Evolutionary conservation across 2,329 filamentous ascomycete genomes (phyloP).

Genomic region (Phaeosphaeriaceae sp.): DNA sequence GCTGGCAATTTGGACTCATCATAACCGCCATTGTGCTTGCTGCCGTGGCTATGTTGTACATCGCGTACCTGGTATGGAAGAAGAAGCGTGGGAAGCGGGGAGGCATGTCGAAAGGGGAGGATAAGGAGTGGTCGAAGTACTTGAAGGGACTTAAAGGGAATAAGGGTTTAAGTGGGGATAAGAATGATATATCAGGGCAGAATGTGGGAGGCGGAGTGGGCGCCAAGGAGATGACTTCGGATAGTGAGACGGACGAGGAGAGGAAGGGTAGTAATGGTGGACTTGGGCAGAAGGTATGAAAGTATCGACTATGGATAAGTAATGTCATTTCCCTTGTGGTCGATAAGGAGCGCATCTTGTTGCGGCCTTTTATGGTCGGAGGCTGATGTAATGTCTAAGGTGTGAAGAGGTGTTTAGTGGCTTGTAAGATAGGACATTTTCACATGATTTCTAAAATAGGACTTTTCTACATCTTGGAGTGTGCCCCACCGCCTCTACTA

Average conservation of each 20-base stretch:
- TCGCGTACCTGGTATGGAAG: not conserved
- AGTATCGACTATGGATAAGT: not conserved
- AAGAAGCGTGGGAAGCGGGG: not conserved
- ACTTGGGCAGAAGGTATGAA: not conserved
- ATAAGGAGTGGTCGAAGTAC: too few species aligned
- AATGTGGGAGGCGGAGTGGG: too few species aligned
- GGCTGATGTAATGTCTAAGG: not conserved
- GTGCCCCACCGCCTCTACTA: too few species aligned
- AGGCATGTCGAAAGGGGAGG: not conserved
- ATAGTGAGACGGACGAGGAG: not conserved
- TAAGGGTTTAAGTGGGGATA: too few species aligned
- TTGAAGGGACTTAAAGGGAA: too few species aligned
- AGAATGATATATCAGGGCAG: too few species aligned
- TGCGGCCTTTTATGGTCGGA: not conserved
- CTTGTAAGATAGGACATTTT: too few species aligned
- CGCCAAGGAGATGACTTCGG: too few species aligned
- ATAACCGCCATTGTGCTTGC: conserved; percentile 38
- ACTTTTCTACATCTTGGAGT: too few species aligned
- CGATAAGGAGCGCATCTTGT: not conserved
- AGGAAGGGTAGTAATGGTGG: not conserved
- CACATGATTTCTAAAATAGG: too few species aligned
- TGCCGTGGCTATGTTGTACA: conserved; percentile 12
- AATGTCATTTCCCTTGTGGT: not conserved
- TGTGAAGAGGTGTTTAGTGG: too few species aligned
- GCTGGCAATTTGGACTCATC: not conserved